Conservation (phyloP, 2,329 filamentous ascomycete species). For the Aspergillus fijiensis region DNA sequence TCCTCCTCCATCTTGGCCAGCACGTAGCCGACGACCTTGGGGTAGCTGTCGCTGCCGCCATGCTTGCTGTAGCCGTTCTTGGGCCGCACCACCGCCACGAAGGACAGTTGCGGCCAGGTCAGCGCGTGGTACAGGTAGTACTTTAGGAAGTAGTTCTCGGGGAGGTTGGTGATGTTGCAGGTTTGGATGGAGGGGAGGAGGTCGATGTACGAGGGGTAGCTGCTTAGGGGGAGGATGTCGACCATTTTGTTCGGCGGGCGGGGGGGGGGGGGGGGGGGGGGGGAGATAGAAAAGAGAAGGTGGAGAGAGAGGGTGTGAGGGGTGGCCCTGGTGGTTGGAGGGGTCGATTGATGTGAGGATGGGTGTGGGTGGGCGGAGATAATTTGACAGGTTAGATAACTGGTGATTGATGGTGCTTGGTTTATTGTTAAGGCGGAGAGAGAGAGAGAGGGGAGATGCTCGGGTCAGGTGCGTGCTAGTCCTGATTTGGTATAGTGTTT, state of each 20-base stretch:
- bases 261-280: constrained; percentile 1
- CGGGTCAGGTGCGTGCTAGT: neutral
- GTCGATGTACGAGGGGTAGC: constrained; percentile 67
- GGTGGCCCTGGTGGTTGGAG: neutral
- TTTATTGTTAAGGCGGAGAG: neutral
- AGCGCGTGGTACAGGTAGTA: constrained; percentile 99
- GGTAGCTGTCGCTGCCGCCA: constrained; percentile 67
- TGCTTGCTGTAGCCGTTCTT: constrained; percentile 70
- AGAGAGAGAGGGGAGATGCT: neutral
- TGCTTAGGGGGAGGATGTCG: constrained; percentile 50
- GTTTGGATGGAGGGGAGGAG: constrained; percentile 86
- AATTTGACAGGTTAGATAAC: no score
- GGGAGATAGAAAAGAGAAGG: neutral
- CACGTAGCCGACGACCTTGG: constrained; percentile 98
- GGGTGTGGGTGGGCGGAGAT: neutral
- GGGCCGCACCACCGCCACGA: constrained; percentile 90
- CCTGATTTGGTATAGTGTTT: no score
- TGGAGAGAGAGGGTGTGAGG: neutral
- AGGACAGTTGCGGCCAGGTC: constrained; percentile 96
- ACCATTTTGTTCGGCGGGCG: constrained; percentile 41
- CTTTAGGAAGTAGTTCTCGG: constrained; percentile 99
- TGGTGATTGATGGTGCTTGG: no score
- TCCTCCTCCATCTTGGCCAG: constrained; percentile 99
- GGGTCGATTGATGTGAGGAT: neutral
- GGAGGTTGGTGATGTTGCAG: constrained; percentile 97